These are phyloP conservation scores for Candida wancherniae DNA, from an alignment of 805 yeast genomes.

Conservation along the genomic window DNA sequence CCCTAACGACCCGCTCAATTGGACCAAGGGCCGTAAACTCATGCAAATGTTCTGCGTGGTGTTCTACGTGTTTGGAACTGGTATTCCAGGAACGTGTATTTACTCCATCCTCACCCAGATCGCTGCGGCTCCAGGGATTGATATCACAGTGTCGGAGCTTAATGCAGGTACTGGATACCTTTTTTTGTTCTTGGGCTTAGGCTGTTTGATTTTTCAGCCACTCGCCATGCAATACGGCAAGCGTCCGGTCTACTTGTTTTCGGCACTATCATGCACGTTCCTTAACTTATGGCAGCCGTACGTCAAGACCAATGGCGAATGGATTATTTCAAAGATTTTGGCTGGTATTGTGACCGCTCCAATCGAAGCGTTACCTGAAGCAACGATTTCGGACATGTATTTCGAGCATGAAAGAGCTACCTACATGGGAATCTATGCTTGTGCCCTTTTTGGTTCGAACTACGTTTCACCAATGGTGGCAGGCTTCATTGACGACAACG, in stretches of 20 bases:
- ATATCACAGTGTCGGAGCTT: constrained; percentile 12
- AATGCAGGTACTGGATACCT: constrained; percentile 16
- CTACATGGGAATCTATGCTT: constrained; percentile 15
- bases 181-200: constrained; percentile 23
- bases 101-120: constrained; percentile 15
- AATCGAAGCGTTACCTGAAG: constrained; percentile 47
- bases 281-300: constrained; percentile 42
- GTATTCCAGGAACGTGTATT: constrained; percentile 21
- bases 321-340: constrained; percentile 15
- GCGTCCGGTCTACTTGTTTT: constrained; percentile 40
- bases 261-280: constrained; percentile 34
- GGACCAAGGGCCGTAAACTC: constrained; percentile 49
- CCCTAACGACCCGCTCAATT: constrained; percentile 67
- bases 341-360: constrained; percentile 31
- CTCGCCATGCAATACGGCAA: constrained; percentile 47
- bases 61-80: constrained; percentile 35
- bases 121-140: constrained; percentile 12
- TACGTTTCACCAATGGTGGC: constrained; percentile 16
- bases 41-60: constrained; percentile 40
- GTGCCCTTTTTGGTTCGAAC: constrained; percentile 23
- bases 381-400: constrained; percentile 45
- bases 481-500: constrained; percentile 17
- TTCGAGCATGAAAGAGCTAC: constrained; percentile 43
- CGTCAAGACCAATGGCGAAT: constrained; percentile 25
- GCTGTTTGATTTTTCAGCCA: constrained; percentile 50